Base-by-base conservation (phyloP, 2,329 filamentous ascomycete species). In the Venturia pyrina region DNA sequence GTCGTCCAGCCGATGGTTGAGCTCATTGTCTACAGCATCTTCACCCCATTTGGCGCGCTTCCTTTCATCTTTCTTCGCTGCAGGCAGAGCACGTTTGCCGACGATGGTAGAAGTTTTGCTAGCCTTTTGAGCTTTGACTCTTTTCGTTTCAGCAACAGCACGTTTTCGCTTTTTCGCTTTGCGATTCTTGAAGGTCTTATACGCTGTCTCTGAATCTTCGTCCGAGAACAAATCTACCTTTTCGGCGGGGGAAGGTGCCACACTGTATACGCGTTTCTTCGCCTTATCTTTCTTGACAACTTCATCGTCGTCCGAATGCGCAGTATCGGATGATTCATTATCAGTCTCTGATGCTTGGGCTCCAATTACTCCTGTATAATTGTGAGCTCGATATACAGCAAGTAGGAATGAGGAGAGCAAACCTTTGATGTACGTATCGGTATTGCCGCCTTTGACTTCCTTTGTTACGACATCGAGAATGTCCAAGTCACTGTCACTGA, bases 151-250 rank as follows among this genome's bases (percentile, higher is more conserved):
- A n/a, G 63, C 48, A 13, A 37, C 48, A n/a, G 64, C 56, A 48
- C 24, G 56, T 61, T 62, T 66, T n/a, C 59, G 64, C 40, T 66
- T 62, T 32, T 41, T 66, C 21, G 41, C 48, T 24, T 66, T 66
- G 28, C 57, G 53, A 63, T 85, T 84, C 72, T 87, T 88, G 73
- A 86, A 87, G n/a, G 82, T 80, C 50, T 84, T 77, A 68, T 90
- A 90, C 8, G 82, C 81, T 28, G 81, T 80, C 34, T 84, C 82
- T 1, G 71, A 70, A 64, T 79, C 76, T 48, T 85, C 85, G 44
- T 88, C 85, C 66, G 63, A 56, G 19, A 66, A 69, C 53, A 66
- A 68, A 4, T 69, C 67, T 1, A 70, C 62, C 43, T 64, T 68
- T 17, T 61, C 44, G 21, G 43, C 63, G 37, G 32, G n/a, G 41